Evolutionary conservation across 306 rosid genomes (phyloP).

Genomic region (Cicer judaicum): DNA sequence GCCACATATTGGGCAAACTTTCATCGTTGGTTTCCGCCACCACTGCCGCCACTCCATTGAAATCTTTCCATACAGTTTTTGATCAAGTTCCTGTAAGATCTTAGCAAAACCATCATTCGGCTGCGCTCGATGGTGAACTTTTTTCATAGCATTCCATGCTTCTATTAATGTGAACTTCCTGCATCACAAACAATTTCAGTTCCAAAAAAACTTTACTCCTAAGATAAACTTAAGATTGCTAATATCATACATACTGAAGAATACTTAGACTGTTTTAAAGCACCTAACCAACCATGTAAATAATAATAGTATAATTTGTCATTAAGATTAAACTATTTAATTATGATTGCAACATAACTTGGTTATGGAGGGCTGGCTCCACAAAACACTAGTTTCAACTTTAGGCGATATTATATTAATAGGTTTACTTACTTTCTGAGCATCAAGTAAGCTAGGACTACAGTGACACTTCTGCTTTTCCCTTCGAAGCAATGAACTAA

Average conservation of each 20-base stretch:
- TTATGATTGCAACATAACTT: constrained; percentile 14
- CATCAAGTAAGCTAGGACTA: constrained; percentile 89
- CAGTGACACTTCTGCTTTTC: constrained; percentile 89
- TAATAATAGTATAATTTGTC: background rate
- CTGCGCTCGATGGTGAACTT: constrained; percentile 86
- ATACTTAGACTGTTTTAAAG: background rate
- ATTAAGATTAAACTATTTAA: constrained; percentile 14
- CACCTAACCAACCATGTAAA: constrained; percentile 4
- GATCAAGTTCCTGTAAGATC: constrained; percentile 66
- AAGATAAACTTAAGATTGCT: constrained; percentile 12
- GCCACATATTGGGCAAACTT: constrained; percentile 87
- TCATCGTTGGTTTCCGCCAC: constrained; percentile 71
- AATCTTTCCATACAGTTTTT: constrained; percentile 67
- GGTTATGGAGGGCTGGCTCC: constrained; percentile 14
- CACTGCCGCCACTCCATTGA: constrained; percentile 94
- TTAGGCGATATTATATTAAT: background rate
- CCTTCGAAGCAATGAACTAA: constrained; percentile 97
- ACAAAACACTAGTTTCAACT: constrained; percentile 10
- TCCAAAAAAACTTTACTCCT: background rate
- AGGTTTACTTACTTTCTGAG: constrained; percentile 73
- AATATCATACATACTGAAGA: background rate
- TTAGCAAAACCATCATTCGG: constrained; percentile 92
- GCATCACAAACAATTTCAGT: constrained; percentile 45
- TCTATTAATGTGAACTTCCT: constrained; percentile 72
- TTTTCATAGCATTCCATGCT: constrained; percentile 83